A percentile compares a stretch with the other conserved stretches of the same genome.
phyloP scores from a whole-genome alignment of 805 yeast genomes.

The Grigorovia transvaalensis region DNA sequence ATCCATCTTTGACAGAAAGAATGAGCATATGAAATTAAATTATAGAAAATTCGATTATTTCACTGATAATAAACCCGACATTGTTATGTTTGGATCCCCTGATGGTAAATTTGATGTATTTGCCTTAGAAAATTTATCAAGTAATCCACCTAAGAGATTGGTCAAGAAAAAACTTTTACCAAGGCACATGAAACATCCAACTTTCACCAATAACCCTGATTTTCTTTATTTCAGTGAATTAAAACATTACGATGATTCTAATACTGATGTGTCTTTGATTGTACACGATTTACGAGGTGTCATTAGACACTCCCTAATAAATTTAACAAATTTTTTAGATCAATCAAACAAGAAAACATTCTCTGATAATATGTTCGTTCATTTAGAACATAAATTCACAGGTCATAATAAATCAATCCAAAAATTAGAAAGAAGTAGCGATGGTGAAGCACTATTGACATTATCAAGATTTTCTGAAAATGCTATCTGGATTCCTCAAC shows the following conservation, averaged over 20 bases:
- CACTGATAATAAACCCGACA: slow-evolving; percentile 30
- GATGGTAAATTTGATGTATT: slow-evolving; percentile 35
- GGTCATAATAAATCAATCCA: slow-evolving; percentile 82
- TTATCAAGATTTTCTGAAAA: slow-evolving; percentile 47
- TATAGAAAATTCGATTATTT: slow-evolving; percentile 16
- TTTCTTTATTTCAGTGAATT: slow-evolving; percentile 31
- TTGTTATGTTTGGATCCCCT: slow-evolving; percentile 29
- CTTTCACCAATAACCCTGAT: slow-evolving; percentile 27
- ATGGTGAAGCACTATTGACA: slow-evolving; percentile 52
- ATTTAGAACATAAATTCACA: slow-evolving; percentile 49
- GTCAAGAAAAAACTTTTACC: slow-evolving; percentile 30
- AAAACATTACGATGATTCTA: slow-evolving; percentile 15
- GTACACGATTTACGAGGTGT: slow-evolving; percentile 38
- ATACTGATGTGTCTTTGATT: slow-evolving; percentile 31
- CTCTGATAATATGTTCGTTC: slow-evolving; percentile 11
- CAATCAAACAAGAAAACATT: slow-evolving; percentile 2
- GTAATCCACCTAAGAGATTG: slow-evolving; percentile 47
- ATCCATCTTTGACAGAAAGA: slow-evolving; percentile 11
- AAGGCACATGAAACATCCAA: slow-evolving; percentile 14
- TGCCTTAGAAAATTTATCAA: slow-evolving; percentile 41
- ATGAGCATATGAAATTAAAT: not conserved
- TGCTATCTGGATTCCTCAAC: slow-evolving; percentile 46
- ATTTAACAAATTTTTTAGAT: slow-evolving; percentile 17
- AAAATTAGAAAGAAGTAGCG: slow-evolving; percentile 52
- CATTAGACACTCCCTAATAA: slow-evolving; percentile 27